Evolutionary conservation across 352 stramenopile species (phyloP).

Genomic region (Plasmopara muralis): DNA sequence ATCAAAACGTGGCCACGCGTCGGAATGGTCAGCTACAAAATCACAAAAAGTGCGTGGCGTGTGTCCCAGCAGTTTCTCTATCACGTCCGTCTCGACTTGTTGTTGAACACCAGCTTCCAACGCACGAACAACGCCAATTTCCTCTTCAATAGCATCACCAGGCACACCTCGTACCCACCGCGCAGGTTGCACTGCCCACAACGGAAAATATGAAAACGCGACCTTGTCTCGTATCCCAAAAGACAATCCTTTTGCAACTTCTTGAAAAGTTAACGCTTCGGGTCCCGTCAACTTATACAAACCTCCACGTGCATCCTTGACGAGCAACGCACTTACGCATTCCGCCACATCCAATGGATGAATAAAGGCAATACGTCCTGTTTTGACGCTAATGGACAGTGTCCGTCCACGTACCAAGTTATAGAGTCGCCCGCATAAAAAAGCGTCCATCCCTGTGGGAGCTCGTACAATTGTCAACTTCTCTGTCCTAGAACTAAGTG

Average conservation of each 20-base stretch:
- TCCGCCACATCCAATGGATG: slow-evolving; percentile 57
- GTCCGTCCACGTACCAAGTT: slow-evolving; percentile 63
- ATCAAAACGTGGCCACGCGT: slow-evolving; percentile 30
- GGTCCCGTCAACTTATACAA: slow-evolving; percentile 43
- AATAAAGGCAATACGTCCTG: slow-evolving; percentile 50
- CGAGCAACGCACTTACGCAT: slow-evolving; percentile 23
- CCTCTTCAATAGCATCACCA: slow-evolving; percentile 48
- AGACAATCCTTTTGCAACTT: slow-evolving; percentile 42
- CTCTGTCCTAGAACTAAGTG: slow-evolving; percentile 7
- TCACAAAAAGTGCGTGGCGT: slow-evolving; percentile 31
- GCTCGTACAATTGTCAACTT: slow-evolving; percentile 34
- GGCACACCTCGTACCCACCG: slow-evolving; percentile 66
- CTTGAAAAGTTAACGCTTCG: slow-evolving; percentile 46
- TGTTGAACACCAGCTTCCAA: slow-evolving; percentile 39
- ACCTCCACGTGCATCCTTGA: slow-evolving; percentile 1
- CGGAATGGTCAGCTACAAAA: slow-evolving; percentile 42
- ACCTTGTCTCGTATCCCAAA: slow-evolving; percentile 35
- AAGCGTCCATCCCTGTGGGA: slow-evolving; percentile 49
- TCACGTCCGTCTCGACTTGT: slow-evolving; percentile 21
- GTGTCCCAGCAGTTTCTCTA: slow-evolving; percentile 35
- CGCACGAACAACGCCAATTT: slow-evolving; percentile 40
- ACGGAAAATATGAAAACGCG: slow-evolving; percentile 54
- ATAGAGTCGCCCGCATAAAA: slow-evolving; percentile 39
- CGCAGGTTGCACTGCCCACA: slow-evolving; percentile 67
- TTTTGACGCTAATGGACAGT: slow-evolving; percentile 54